Evolutionary conservation across 2,329 filamentous ascomycete species (phyloP).

Genomic region (Penicillium sp.): DNA sequence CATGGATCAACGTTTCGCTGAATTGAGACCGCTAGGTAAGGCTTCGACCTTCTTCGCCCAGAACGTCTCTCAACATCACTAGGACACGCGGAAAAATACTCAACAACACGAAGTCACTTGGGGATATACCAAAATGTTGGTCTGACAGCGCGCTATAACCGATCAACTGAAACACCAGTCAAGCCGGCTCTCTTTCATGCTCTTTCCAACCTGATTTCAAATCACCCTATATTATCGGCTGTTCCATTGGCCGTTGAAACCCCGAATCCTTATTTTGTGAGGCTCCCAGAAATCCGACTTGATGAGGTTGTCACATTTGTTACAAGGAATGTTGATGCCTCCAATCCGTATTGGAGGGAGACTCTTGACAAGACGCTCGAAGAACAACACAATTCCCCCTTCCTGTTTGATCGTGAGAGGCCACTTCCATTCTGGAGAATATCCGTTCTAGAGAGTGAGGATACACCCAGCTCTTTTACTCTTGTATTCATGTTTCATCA

Average conservation of each 20-base stretch:
- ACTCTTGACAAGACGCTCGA: not conserved
- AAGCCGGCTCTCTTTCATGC: constrained; percentile 1
- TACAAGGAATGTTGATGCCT: not conserved
- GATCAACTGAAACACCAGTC: not conserved
- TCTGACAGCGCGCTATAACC: not conserved
- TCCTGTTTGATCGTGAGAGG: not conserved
- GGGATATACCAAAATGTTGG: not conserved
- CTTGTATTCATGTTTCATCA: constrained; percentile 5
- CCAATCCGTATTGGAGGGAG: constrained; percentile 1
- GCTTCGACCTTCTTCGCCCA: not conserved
- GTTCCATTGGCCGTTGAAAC: constrained; percentile 6
- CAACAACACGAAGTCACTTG: not conserved
- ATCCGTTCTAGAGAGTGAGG: constrained; percentile 1
- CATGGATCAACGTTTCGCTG: not conserved
- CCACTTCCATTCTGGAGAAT: constrained; percentile 2
- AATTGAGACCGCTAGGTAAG: not conserved
- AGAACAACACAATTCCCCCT: constrained; percentile 7
- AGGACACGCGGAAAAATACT: constrained; percentile 2
- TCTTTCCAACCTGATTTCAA: constrained; percentile 3
- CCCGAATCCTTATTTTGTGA: constrained; percentile 1
- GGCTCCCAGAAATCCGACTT: constrained; percentile 1
- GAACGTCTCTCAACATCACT: not conserved
- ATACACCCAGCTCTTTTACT: not conserved
- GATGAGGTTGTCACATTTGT: not conserved
- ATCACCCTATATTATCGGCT: constrained; percentile 6